Evolutionary conservation across 345 rosid species (phyloP).

Genomic region (Capsella bursapastoris): DNA sequence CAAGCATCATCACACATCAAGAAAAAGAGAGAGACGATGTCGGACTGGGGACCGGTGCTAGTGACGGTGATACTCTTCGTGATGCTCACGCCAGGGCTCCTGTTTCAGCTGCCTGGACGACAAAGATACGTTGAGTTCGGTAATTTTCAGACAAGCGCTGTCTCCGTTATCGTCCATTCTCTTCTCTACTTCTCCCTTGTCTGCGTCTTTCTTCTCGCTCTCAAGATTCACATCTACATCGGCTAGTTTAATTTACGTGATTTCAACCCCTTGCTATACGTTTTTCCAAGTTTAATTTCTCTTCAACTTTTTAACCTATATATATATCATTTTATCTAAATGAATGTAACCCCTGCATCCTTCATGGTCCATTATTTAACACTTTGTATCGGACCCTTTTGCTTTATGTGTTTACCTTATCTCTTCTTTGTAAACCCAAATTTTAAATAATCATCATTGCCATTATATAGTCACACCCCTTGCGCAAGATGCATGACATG

Average conservation of each 20-base stretch:
- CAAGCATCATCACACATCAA: constrained; percentile 26
- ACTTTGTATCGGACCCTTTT: constrained; percentile 31
- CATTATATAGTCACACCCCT: constrained; percentile 9
- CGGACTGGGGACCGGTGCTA: constrained; percentile 85
- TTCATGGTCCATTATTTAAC: neutral
- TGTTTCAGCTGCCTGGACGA: constrained; percentile 73
- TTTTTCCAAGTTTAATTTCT: neutral
- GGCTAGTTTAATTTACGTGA: constrained; percentile 8
- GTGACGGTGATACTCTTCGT: constrained; percentile 72
- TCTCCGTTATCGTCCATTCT: constrained; percentile 64
- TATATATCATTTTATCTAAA: neutral
- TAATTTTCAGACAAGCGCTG: constrained; percentile 69
- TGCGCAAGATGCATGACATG: neutral
- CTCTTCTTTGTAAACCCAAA: constrained; percentile 23
- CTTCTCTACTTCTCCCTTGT: constrained; percentile 64
- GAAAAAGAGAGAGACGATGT: constrained; percentile 45
- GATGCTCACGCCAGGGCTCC: constrained; percentile 67
- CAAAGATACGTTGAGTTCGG: constrained; percentile 64
- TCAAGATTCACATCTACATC: constrained; percentile 65
- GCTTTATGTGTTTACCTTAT: constrained; percentile 13
- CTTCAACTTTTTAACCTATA: neutral
- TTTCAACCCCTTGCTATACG: neutral
- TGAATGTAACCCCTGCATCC: neutral
- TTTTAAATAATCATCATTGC: neutral
- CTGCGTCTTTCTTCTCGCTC: constrained; percentile 62